phyloP scores from a whole-genome alignment of 2,329 filamentous ascomycete species.

The Penicillium aurantiogriseum region DNA sequence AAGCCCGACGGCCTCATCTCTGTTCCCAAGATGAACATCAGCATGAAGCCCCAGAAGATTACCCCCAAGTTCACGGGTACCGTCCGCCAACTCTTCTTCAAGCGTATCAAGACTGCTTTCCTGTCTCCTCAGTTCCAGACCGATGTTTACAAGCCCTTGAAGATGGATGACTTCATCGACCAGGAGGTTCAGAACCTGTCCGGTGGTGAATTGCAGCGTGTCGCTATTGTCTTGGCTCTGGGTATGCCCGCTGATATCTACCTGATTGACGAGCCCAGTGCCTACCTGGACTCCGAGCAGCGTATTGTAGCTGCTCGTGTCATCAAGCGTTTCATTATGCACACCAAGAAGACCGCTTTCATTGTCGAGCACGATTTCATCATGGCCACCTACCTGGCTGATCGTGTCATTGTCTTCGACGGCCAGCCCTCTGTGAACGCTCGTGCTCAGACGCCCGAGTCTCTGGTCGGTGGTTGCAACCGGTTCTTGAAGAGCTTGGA shows the following conservation, averaged over 20 bases:
- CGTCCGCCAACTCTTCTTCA: constrained; percentile 97
- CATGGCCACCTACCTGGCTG: constrained; percentile 80
- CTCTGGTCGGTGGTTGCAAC: constrained; percentile 93
- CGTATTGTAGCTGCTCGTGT: constrained; percentile 96
- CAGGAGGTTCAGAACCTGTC: constrained; percentile 99
- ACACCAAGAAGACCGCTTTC: constrained; percentile 99
- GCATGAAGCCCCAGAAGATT: constrained; percentile 99
- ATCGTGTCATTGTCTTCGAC: constrained; percentile 98
- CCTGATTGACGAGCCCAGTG: constrained; percentile 94
- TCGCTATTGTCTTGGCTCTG: constrained; percentile 94
- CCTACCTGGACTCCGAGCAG: constrained; percentile 98
- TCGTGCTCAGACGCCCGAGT: constrained; percentile 86
- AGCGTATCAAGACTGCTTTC: constrained; percentile 98
- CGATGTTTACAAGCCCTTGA: constrained; percentile 98
- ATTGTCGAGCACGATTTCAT: constrained; percentile 99
- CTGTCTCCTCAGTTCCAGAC: constrained; percentile 98
- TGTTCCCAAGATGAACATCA: constrained; percentile 93
- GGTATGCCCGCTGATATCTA: constrained; percentile 97
- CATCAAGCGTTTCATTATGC: constrained; percentile 99
- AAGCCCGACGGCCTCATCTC: constrained; percentile 79
- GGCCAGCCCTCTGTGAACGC: constrained; percentile 85
- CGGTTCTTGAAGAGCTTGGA: constrained; percentile 93
- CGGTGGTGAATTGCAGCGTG: constrained; percentile 98
- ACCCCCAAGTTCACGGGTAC: constrained; percentile 97
- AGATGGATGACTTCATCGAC: constrained; percentile 98